Base-by-base conservation (phyloP, 163 green algal genomes). In the Scenedesmus sp. region DNA sequence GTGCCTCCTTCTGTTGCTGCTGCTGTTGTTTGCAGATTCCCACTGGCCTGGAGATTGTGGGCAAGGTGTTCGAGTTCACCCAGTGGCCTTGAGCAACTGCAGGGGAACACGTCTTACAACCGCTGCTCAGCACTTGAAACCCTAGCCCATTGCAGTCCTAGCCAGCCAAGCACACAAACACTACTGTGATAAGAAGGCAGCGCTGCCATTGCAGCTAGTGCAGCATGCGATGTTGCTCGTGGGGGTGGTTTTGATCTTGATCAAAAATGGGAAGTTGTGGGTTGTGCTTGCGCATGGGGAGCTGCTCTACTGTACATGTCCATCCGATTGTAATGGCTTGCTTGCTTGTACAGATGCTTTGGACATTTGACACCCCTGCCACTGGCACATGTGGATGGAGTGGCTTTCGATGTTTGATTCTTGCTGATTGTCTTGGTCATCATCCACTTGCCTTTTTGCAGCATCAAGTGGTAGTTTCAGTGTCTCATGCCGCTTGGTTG, bases 1-100 rank as follows among this genome's bases (percentile, higher is more conserved):
- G 6, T 30, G 42, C 0, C 12, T 35, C 35, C 65, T 35, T 46
- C n/a, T 53, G 35, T 35, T 33, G 65, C 35, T 87, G 53, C 40
- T 87, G 53, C 40, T 86, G 79, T 22, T 22, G 76, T 24, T 18
- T 82, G 46, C 94, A 98, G 92, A 87, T 99, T 9, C 98, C 98
- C 72, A 99, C 97, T 18, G 98, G 98, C 40, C 92, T 98, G 18
- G 98, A 99, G 88, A 99, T 99, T 93, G 97, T 99, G 24, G 92
- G 70, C 78, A 99, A 99, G 95, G 97, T 99, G 24, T 97, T 98
- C 83, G 81, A 98, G 93, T 98, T 98, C 49, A 88, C 80, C 0
- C 65, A 83, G 43, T 89, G 83, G 83, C 83, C 83, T n/a, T 88
- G 59, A 88, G 65, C 65, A 76, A 24, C 61, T 37, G 56, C 61